Evolutionary conservation across 345 rosid genomes (phyloP).

Genomic region (Eucalyptus grandis): DNA sequence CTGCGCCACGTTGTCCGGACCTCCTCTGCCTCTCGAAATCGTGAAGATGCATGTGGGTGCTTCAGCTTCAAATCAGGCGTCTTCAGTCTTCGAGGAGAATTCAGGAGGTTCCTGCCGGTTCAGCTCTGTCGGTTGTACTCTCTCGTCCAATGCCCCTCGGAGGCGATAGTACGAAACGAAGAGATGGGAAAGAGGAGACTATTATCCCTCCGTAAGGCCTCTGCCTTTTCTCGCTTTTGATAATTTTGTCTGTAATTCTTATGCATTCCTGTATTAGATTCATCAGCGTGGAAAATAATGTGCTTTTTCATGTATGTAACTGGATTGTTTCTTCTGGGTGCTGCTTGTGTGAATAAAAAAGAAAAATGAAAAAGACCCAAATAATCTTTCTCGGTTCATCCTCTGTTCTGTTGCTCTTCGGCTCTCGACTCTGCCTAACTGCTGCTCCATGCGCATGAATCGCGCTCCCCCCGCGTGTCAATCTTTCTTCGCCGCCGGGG

Average conservation of each 20-base stretch:
- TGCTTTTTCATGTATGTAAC: neutral
- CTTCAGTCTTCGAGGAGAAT: neutral
- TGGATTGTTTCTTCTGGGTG: neutral
- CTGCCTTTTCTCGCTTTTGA: neutral
- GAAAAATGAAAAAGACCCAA: neutral
- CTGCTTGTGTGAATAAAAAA: constrained; percentile 1
- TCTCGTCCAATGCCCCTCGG: neutral
- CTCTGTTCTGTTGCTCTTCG: neutral
- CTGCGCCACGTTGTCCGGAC: neutral
- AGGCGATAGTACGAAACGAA: neutral
- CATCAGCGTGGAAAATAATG: constrained; percentile 1
- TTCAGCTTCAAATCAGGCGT: neutral
- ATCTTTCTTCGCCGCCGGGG: neutral
- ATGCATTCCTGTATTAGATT: neutral
- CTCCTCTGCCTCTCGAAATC: neutral
- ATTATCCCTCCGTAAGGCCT: neutral
- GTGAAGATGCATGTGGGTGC: neutral
- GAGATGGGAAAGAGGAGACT: neutral
- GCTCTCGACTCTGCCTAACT: neutral
- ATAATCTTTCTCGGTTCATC: neutral
- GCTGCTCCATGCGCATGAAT: neutral
- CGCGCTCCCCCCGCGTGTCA: neutral
- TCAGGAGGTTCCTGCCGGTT: neutral
- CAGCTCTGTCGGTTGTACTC: neutral
- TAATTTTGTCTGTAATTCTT: neutral